Evolutionary conservation across 2,329 filamentous ascomycete species (phyloP), one percentile per base, ranked within the genome.

Genomic region (Trichoderma aggressivum): DNA sequence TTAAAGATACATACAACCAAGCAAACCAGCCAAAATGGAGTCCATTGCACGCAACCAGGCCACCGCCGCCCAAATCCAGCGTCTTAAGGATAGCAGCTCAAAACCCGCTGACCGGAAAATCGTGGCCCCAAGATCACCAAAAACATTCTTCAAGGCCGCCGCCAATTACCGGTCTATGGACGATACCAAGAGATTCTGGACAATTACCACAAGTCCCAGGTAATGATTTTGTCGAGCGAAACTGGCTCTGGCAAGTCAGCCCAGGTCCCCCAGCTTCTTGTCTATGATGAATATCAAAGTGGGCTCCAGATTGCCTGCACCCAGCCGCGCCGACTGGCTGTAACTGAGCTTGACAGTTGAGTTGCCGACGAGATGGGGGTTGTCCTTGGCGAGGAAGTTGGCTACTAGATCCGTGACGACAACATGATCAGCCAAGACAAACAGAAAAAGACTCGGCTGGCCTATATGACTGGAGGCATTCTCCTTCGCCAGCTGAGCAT

Each of bases 251-350:
- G 74, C 26, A 76, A 75, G 71, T 72, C 71, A 3, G 76, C 73
- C 0, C 71, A 76, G 43, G 34, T 75, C 21, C 73, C 72, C 0
- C 73, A 76, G 32, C 34, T 73, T 10, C 32, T 74, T 8, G 16
- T 73, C 0, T 71, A 72, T 34, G 71, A 73, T 21, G 72, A 73
- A n/a, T 74, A 67, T 43, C 66, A 43, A 26, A 72, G 62, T 53
- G 92, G 91, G 7, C 85, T 91, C 79, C 95, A 93, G 78, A 87
- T 97, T n/a, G 94, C 91, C 3, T 96, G 93, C 77, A 97, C 94
- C 0, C 94, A 97, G 75, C 94, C 94, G 5, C 89, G 94, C 74
- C 34, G 24, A 5, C 39, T 64, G 10, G 32, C 58, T 5, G 21
- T 12, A 21, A 47, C 24, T 1, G 36, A 62, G 36, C 59, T 47